These are phyloP conservation scores for Megacollybia marginata DNA, from an alignment of 768 basidiomycete species.

Conservation along the genomic window DNA sequence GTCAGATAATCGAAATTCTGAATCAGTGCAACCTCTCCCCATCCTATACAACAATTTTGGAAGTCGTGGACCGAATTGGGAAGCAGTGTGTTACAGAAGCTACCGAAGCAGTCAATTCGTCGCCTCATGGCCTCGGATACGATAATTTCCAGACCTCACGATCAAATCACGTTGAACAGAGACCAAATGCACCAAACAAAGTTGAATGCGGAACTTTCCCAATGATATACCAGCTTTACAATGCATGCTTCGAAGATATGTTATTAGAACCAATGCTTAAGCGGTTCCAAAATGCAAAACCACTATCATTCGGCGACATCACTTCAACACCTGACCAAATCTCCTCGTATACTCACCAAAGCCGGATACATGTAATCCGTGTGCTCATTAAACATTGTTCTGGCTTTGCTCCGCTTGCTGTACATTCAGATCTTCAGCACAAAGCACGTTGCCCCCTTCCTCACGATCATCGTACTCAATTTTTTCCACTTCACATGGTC, in stretches of 20 bases:
- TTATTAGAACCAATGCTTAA: slow-evolving; percentile 10
- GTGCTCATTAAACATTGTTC: background rate
- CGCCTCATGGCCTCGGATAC: slow-evolving; percentile 2
- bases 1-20: no score
- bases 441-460: background rate
- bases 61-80: background rate
- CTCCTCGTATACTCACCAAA: background rate
- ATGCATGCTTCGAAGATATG: slow-evolving; percentile 14
- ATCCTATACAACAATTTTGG: background rate
- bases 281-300: no score
- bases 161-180: slow-evolving; percentile 25
- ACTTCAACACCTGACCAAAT: slow-evolving; percentile 6
- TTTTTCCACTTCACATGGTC: background rate
- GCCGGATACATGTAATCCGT: slow-evolving; percentile 2
- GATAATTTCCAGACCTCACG: slow-evolving; percentile 22
- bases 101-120: background rate
- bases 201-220: slow-evolving; percentile 23
- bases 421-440: background rate
- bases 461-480: background rate
- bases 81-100: background rate
- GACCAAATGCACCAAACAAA: slow-evolving; percentile 18
- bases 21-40: no score
- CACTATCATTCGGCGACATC: slow-evolving; percentile 9
- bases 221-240: slow-evolving; percentile 11
- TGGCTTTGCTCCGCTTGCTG: no score